Base-by-base conservation (phyloP, 179 eudicot species). In the Carnegiea gigantea region DNA sequence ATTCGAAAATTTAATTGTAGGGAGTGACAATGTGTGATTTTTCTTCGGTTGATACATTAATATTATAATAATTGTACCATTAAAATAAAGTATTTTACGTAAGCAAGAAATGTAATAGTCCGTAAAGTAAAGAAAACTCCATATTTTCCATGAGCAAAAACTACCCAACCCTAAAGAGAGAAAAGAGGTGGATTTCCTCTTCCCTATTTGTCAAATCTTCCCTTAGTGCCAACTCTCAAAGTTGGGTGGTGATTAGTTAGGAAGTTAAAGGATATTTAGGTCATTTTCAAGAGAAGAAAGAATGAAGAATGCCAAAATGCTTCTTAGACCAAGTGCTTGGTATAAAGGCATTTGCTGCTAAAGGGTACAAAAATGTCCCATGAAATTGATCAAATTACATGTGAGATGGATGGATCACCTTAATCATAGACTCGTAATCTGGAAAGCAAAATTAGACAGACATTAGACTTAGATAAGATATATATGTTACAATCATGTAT, bases 401-500 rank as follows among this genome's bases (percentile, higher is more conserved):
- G 65, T 76, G 78, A 76, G 33, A 44, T 46, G 43, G 77, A 36
- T 44, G 43, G 77, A 36, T 44, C 57, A 23, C 77, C 57, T 51
- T 51, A 51, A 44, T 71, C 49, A 73, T 73, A 23, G 33, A 73
- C 15, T 73, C 57, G 4, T 44, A 73, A 18, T 23, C 11, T 4
- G 14, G 2, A n/a, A 73, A 18, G 7, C 6, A 73, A 46, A 21
- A 73, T 44, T 75, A 75, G 38, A 54, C 33, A 76, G 36, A 18
- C 46, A 53, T 76, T 76, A 26, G 6, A 76, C 57, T 73, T 4
- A 73, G 77, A 46, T 73, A 33, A 33, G 36, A 73, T 73, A 28
- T 73, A 28, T 46, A n/a, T 7, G 44, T 40, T 2, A 40, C 30
- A 38, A 40, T 73, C 51, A 8, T 73, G 36, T 73, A 48, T 68